Conservation (phyloP, 2,329 filamentous ascomycete species). For the Peltaster fructicola region DNA sequence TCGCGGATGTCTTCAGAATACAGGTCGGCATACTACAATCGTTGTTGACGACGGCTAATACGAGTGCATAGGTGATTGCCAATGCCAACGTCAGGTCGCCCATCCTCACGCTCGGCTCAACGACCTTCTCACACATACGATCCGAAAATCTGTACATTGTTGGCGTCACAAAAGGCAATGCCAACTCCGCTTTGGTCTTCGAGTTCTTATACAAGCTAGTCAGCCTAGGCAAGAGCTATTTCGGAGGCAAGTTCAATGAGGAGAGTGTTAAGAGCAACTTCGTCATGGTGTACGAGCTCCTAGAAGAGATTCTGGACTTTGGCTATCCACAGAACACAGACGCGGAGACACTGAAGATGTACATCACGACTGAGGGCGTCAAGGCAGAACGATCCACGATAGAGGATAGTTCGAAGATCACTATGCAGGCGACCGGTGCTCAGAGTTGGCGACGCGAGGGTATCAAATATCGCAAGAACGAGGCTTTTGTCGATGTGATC, state of each 20-base stretch:
- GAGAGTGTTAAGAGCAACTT: constrained; percentile 99
- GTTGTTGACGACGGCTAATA: too few relatives aligned
- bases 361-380: constrained; percentile 97
- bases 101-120: constrained; percentile 90
- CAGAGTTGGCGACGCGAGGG: constrained; percentile 93
- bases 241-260: constrained; percentile 98
- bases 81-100: constrained; percentile 95
- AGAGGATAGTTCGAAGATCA: constrained; percentile 93
- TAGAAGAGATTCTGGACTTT: constrained; percentile 98
- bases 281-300: constrained; percentile 89
- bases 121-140: constrained; percentile 98
- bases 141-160: constrained; percentile 98
- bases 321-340: constrained; percentile 98
- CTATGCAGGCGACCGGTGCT: constrained; percentile 95
- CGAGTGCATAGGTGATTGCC: too few relatives aligned
- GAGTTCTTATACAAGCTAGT: constrained; percentile 93
- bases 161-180: constrained; percentile 95
- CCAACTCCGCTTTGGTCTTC: constrained; percentile 93
- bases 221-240: constrained; percentile 81
- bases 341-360: constrained; percentile 98
- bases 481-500: constrained; percentile 97
- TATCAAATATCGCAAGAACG: constrained; percentile 98
- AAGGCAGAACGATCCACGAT: constrained; percentile 65
- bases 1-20: constrained; percentile 98
- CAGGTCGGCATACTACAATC: too few relatives aligned